These are phyloP conservation scores for Fusarium metavorans DNA, from an alignment of 2,329 filamentous ascomycete species.

Conservation along the genomic window DNA sequence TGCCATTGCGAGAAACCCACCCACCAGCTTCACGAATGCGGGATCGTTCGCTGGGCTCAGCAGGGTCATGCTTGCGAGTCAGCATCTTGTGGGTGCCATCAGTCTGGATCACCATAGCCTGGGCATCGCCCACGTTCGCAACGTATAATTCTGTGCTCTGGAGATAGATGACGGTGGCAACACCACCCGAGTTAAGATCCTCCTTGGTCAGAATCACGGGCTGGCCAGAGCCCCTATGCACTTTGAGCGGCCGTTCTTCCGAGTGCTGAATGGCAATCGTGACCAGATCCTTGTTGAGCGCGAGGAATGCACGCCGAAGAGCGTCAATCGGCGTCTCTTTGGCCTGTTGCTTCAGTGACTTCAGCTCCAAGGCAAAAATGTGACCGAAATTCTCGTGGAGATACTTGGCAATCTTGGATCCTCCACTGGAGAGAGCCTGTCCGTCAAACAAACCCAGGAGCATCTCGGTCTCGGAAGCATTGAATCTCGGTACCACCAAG, in stretches of 20 bases:
- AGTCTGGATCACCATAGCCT: conserved; percentile 93
- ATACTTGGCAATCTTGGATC: conserved; percentile 96
- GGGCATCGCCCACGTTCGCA: conserved; percentile 94
- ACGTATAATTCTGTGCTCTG: conserved; percentile 92
- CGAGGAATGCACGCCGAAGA: conserved; percentile 85
- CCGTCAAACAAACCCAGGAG: conserved; percentile 97
- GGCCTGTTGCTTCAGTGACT: conserved; percentile 73
- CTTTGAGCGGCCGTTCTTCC: conserved; percentile 75
- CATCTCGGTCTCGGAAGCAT: conserved; percentile 89
- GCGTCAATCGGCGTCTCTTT: conserved; percentile 86
- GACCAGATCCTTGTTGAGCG: conserved; percentile 93
- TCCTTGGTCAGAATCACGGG: conserved; percentile 87
- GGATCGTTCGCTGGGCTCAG: conserved; percentile 83
- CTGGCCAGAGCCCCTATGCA: conserved; percentile 78
- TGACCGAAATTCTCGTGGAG: conserved; percentile 95
- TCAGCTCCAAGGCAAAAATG: conserved; percentile 85
- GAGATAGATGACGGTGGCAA: conserved; percentile 91
- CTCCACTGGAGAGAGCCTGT: conserved; percentile 86
- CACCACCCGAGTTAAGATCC: conserved; percentile 89
- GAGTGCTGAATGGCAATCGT: conserved; percentile 84
- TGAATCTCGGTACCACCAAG: conserved; percentile 92
- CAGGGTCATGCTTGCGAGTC: conserved; percentile 93
- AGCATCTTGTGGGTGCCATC: conserved; percentile 86
- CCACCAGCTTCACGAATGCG: conserved; percentile 95
- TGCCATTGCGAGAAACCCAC: conserved; percentile 94